Conservation (phyloP, 2,329 filamentous ascomycete species). For the Colletotrichum sansevieriae region DNA sequence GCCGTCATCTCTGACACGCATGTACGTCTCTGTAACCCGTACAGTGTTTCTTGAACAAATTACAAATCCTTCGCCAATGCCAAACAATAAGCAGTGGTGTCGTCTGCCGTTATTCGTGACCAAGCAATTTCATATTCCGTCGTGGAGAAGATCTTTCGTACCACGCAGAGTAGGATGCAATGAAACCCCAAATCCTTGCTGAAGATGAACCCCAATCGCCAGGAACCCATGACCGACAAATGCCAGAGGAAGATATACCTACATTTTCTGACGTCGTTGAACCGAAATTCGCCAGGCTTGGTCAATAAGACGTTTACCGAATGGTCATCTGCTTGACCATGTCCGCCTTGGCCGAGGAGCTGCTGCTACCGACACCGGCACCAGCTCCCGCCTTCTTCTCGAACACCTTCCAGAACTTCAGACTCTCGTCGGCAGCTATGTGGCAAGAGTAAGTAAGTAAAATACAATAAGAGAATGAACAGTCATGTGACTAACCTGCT, state of each 20-base stretch:
- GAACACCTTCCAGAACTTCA: conserved; percentile 99
- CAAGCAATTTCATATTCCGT: conserved; percentile 42
- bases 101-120: conserved; percentile 40
- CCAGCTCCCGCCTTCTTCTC: conserved; percentile 95
- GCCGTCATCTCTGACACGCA: conserved; percentile 2
- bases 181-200: conserved; percentile 67
- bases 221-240: conserved; percentile 55
- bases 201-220: conserved; percentile 47
- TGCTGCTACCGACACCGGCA: conserved; percentile 73
- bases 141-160: conserved; percentile 64
- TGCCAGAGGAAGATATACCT: conserved; percentile 62
- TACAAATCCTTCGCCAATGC: conserved; percentile 17
- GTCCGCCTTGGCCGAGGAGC: conserved; percentile 81
- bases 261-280: conserved; percentile 53
- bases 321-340: conserved; percentile 97
- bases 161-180: conserved; percentile 59
- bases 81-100: conserved; percentile 22
- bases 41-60: conserved; percentile 19
- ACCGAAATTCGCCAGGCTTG: conserved; percentile 42
- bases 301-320: conserved; percentile 65
- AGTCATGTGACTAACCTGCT: conserved; percentile 70
- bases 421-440: conserved; percentile 88
- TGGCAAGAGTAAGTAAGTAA: conserved; percentile 46
- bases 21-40: conserved; percentile 15
- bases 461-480: neutral